phyloP scores from a whole-genome alignment of 345 rosid species.

The Noccaea bulbosa region DNA sequence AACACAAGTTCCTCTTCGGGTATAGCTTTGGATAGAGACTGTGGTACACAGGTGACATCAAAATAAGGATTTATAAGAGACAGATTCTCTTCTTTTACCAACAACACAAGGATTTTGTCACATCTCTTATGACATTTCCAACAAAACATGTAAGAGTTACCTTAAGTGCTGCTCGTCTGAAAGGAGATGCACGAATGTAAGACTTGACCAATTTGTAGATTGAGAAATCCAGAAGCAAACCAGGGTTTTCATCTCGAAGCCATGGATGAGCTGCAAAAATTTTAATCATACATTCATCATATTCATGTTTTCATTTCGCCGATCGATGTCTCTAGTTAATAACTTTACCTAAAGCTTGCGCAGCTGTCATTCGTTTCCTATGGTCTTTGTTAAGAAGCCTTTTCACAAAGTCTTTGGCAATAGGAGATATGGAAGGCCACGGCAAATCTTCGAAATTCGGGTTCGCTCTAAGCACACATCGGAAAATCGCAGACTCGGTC shows the following conservation, averaged over 20 bases:
- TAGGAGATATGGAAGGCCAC: conserved; percentile 86
- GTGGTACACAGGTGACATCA: conserved; percentile 40
- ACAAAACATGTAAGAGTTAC: conserved; percentile 36
- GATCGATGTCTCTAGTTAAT: conserved; percentile 1
- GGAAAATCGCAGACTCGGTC: conserved; percentile 95
- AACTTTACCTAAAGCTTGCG: conserved; percentile 87
- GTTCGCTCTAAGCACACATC: conserved; percentile 89
- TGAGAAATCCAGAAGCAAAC: conserved; percentile 74
- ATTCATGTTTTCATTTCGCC: conserved; percentile 26
- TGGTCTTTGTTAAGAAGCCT: conserved; percentile 94
- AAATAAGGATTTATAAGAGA: conserved; percentile 4
- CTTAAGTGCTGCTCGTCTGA: conserved; percentile 86
- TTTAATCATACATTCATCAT: background rate
- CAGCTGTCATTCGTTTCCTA: conserved; percentile 97
- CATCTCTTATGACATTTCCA: background rate
- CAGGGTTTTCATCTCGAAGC: conserved; percentile 63
- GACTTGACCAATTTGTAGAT: conserved; percentile 80
- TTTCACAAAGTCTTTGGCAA: conserved; percentile 89
- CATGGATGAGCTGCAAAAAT: conserved; percentile 83
- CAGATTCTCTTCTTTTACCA: no score
- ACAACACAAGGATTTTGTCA: no score
- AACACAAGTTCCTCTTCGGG: conserved; percentile 79
- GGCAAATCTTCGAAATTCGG: conserved; percentile 91
- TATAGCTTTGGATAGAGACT: conserved; percentile 93
- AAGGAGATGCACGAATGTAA: conserved; percentile 80